Percentiles rank a stretch among this genome's conserved stretches.
Evolutionary conservation across 2,329 filamentous ascomycete genomes (phyloP).

Genomic region (Colletotrichum plurivorum): DNA sequence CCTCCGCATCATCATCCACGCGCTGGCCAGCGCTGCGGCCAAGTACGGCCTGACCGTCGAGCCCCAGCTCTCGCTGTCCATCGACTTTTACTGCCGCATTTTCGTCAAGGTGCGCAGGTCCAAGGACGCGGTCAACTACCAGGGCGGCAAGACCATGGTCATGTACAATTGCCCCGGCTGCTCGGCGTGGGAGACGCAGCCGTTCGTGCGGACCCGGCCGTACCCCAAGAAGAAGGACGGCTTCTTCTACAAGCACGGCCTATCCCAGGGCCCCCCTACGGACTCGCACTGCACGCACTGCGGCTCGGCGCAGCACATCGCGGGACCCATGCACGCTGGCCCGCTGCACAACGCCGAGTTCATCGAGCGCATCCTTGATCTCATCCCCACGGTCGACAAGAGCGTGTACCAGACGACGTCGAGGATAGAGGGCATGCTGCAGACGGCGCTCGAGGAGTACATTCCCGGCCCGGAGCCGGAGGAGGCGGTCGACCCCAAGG

Average conservation of each 20-base stretch:
- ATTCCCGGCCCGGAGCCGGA: slow-evolving; percentile 55
- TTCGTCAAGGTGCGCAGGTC: slow-evolving; percentile 88
- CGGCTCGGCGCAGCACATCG: slow-evolving; percentile 86
- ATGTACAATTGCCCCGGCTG: slow-evolving; percentile 93
- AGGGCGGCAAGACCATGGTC: slow-evolving; percentile 92
- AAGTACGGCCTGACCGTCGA: slow-evolving; percentile 91
- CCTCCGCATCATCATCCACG: slow-evolving; percentile 86
- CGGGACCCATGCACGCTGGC: slow-evolving; percentile 95
- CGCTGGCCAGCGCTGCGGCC: slow-evolving; percentile 83
- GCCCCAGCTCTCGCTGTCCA: slow-evolving; percentile 91
- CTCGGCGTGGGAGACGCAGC: slow-evolving; percentile 90
- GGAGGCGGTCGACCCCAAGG: slow-evolving; percentile 54
- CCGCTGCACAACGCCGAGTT: slow-evolving; percentile 89
- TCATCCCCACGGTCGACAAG: slow-evolving; percentile 76
- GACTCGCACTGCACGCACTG: slow-evolving; percentile 84
- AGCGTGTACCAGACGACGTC: slow-evolving; percentile 83
- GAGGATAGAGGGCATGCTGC: slow-evolving; percentile 92
- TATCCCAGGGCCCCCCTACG: slow-evolving; percentile 78
- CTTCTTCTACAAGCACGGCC: slow-evolving; percentile 82
- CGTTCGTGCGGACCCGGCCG: slow-evolving; percentile 78
- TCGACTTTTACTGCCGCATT: slow-evolving; percentile 93
- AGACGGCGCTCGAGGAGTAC: slow-evolving; percentile 85
- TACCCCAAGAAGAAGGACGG: slow-evolving; percentile 77
- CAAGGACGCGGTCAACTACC: slow-evolving; percentile 89
- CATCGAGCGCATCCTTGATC: slow-evolving; percentile 81